Conservation (phyloP, 371 early-diverging fungal genomes). For the Circinella minor region DNA sequence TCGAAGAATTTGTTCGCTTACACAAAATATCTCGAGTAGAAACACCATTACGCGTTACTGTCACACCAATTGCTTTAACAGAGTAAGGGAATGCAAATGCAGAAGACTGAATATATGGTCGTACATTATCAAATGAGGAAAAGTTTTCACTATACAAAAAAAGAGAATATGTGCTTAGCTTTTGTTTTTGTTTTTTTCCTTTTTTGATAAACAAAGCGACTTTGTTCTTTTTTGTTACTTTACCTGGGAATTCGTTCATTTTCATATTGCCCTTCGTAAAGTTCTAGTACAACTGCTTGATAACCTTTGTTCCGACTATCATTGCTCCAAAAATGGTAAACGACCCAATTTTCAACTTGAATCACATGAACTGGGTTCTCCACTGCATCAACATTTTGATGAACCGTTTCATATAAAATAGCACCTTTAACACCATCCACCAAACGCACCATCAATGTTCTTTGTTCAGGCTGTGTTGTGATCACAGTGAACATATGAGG, state of each 20-base stretch:
- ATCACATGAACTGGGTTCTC: constrained; percentile 62
- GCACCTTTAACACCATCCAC: constrained; percentile 89
- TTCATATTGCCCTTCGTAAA: constrained; percentile 81
- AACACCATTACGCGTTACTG: constrained; percentile 84
- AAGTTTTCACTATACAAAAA: constrained; percentile 56
- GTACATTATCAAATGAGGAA: constrained; percentile 71
- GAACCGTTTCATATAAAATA: constrained; percentile 72
- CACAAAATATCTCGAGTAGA: constrained; percentile 85
- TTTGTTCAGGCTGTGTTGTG: constrained; percentile 37
- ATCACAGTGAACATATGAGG: constrained; percentile 83
- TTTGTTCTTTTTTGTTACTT: constrained; percentile 3
- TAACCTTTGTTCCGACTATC: constrained; percentile 57
- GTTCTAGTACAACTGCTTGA: constrained; percentile 77
- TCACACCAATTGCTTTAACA: constrained; percentile 79
- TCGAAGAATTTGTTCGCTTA: constrained; percentile 29
- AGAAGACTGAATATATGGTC: constrained; percentile 77
- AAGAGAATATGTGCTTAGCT: no score
- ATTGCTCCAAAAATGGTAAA: constrained; percentile 89
- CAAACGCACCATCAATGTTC: constrained; percentile 66
- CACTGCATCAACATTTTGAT: constrained; percentile 67
- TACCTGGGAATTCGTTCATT: constrained; percentile 78
- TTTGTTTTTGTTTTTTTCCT: neutral
- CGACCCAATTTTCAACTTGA: constrained; percentile 88
- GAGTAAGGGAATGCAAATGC: constrained; percentile 78
- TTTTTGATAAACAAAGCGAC: neutral